Evolutionary conservation across 1,284 basidiomycete species (phyloP).

Genomic region (Ceratobasidium sp.): DNA sequence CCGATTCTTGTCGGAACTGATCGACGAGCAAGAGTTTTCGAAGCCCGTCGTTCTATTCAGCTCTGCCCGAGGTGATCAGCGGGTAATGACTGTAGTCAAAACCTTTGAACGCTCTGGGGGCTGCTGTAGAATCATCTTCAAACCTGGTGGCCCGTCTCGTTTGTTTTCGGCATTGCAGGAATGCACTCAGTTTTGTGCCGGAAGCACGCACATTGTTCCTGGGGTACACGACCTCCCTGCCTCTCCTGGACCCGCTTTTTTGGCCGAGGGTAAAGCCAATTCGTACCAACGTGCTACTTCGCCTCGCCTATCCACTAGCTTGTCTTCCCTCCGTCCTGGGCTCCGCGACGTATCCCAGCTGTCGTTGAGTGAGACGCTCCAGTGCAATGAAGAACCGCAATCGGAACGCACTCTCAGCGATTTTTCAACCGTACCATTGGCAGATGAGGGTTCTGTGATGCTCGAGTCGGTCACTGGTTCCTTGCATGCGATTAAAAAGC

Average conservation of each 20-base stretch:
- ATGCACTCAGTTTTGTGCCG: conserved; percentile 66
- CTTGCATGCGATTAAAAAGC: conserved; percentile 27
- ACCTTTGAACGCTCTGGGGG: conserved; percentile 84
- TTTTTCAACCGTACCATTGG: conserved; percentile 55
- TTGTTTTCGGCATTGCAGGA: conserved; percentile 73
- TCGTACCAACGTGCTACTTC: conserved; percentile 29
- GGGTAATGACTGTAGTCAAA: conserved; percentile 66
- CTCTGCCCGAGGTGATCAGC: conserved; percentile 68
- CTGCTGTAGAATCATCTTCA: conserved; percentile 84
- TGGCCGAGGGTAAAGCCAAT: conserved; percentile 33
- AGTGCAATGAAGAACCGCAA: conserved; percentile 37
- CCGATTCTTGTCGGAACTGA: conserved; percentile 63
- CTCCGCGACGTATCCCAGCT: background rate
- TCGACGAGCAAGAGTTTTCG: conserved; percentile 62
- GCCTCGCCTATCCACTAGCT: background rate
- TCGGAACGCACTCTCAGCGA: conserved; percentile 31
- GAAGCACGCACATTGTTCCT: conserved; percentile 49
- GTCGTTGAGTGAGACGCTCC: background rate
- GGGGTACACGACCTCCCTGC: conserved; percentile 50
- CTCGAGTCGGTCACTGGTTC: conserved; percentile 53
- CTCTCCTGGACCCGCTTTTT: conserved; percentile 31
- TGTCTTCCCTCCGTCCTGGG: background rate
- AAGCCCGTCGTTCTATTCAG: conserved; percentile 79
- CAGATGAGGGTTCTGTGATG: conserved; percentile 56
- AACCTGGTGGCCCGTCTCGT: conserved; percentile 84